phyloP scores from a whole-genome alignment of 352 stramenopile species.

The Thalassiosira tumida region DNA sequence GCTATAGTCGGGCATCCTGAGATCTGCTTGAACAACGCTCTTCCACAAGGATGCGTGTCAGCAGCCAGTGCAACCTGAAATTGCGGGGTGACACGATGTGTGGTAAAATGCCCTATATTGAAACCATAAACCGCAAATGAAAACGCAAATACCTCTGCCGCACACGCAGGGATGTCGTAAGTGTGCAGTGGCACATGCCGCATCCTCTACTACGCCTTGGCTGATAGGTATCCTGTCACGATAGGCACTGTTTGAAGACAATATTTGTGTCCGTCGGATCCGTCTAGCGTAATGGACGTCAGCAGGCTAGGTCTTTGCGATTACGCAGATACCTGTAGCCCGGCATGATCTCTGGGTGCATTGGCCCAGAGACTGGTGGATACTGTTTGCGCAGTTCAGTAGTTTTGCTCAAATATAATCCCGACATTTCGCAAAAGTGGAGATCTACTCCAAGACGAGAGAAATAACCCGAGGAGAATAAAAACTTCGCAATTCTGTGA shows the following conservation, averaged over 20 bases:
- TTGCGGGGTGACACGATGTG: not conserved
- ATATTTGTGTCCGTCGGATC: too few species aligned
- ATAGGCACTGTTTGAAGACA: too few species aligned
- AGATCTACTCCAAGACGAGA: constrained; percentile 26
- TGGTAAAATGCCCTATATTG: constrained; percentile 41
- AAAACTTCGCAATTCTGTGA: constrained; percentile 3
- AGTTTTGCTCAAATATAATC: constrained; percentile 7
- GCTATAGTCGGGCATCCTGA: not conserved
- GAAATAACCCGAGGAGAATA: constrained; percentile 47
- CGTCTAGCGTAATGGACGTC: too few species aligned
- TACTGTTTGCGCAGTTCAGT: not conserved
- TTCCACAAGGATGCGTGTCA: constrained; percentile 1
- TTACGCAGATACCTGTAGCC: too few species aligned
- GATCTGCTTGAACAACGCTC: constrained; percentile 44
- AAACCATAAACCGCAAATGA: constrained; percentile 56
- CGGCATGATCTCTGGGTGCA: constrained; percentile 64
- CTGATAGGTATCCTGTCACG: too few species aligned
- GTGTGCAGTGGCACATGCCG: constrained; percentile 57
- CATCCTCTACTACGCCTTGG: too few species aligned
- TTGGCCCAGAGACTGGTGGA: not conserved
- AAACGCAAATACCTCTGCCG: not conserved
- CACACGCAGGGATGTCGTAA: not conserved
- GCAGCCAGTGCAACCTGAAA: constrained; percentile 26
- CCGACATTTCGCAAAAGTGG: constrained; percentile 23
- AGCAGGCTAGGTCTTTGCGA: too few species aligned